Evolutionary conservation across 345 rosid genomes (phyloP).

Genomic region (Anacardium occidentale): DNA sequence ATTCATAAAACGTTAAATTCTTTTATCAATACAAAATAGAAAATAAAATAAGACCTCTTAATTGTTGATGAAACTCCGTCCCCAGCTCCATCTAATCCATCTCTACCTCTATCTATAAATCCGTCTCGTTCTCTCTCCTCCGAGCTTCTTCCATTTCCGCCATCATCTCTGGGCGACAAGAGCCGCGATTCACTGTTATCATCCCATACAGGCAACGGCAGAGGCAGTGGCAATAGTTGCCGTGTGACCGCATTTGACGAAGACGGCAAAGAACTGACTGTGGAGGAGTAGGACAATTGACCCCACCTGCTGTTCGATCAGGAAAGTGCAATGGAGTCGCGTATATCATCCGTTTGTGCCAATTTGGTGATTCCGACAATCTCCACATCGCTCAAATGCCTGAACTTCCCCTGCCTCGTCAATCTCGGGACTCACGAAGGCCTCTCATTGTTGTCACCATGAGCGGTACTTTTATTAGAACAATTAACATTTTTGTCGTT

Average conservation of each 20-base stretch:
- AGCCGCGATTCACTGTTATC: slow-evolving; percentile 38
- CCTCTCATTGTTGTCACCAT: background rate
- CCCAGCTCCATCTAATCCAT: slow-evolving; percentile 30
- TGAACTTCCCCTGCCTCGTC: slow-evolving; percentile 54
- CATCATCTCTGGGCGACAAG: slow-evolving; percentile 35
- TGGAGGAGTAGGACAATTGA: slow-evolving; percentile 6
- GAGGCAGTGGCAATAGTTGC: slow-evolving; percentile 55
- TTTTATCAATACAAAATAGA: background rate
- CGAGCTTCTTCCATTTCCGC: slow-evolving; percentile 24
- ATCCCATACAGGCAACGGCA: slow-evolving; percentile 54
- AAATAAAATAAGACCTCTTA: slow-evolving; percentile 33
- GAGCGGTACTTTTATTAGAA: background rate
- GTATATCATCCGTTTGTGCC: slow-evolving; percentile 8
- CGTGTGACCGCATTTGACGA: slow-evolving; percentile 24
- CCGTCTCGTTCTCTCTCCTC: slow-evolving; percentile 43
- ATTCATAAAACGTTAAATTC: background rate
- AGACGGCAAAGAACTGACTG: slow-evolving; percentile 13
- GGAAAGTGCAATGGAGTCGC: slow-evolving; percentile 21
- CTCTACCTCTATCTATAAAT: slow-evolving; percentile 28
- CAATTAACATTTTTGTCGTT: background rate
- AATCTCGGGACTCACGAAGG: slow-evolving; percentile 35
- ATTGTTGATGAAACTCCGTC: slow-evolving; percentile 41
- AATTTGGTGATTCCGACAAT: slow-evolving; percentile 28
- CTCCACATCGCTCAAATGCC: slow-evolving; percentile 55
- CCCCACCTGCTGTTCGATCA: slow-evolving; percentile 33